Evolutionary conservation across 2,329 filamentous ascomycete genomes (phyloP), one percentile per base, ranked within the genome.

Genomic region (Nothophaeocryptopus gaeumannii): DNA sequence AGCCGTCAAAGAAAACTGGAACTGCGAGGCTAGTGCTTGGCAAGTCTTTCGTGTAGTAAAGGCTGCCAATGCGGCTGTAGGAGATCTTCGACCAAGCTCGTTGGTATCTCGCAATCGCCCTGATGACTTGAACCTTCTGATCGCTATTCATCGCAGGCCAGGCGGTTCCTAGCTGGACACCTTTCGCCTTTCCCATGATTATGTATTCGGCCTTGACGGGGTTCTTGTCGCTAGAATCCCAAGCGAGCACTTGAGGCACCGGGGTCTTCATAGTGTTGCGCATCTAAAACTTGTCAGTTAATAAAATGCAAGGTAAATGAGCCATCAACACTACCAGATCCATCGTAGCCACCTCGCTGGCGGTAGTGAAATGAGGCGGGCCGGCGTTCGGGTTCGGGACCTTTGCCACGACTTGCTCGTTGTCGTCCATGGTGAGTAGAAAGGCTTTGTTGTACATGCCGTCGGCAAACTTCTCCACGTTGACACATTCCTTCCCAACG

Each of bases 261-360:
- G 60, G 62, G 2, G 55, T 48, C 14, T 50, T 42, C 38, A 49
- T 39, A 5, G 10, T 15, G 12, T 45, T 43, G 32, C 45, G 53
- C 46, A 52, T 46, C 40, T 44, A 38, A 26, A 15, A 43, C 32
- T 15, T 13, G 32, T 43, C 10, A 43, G 46, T 7, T 36, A 12
- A 11, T 42, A 14, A 16, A 11, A 41, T 12, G 11, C 38, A 31
- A 41, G 37, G 16, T 32, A n/a, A n/a, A n/a, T 29, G 36, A 37
- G 30, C 31, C 16, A 32, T n/a, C 8, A n/a, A 37, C 46, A 13
- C 2, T 40, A 47, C 48, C n/a, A 54, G 66, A 29, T 65, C 60
- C 66, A 70, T 68, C 11, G 68, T 71, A 2, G 70, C 70, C 33
- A 67, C 68, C 55, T 71, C 69, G 51, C 65, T 70, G 7, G 68